Percentiles rank a stretch among this genome's conserved stretches.
Evolutionary conservation across 176 grass and related monocot species (phyloP).

Genomic region (Eremochloa ophiuroides): DNA sequence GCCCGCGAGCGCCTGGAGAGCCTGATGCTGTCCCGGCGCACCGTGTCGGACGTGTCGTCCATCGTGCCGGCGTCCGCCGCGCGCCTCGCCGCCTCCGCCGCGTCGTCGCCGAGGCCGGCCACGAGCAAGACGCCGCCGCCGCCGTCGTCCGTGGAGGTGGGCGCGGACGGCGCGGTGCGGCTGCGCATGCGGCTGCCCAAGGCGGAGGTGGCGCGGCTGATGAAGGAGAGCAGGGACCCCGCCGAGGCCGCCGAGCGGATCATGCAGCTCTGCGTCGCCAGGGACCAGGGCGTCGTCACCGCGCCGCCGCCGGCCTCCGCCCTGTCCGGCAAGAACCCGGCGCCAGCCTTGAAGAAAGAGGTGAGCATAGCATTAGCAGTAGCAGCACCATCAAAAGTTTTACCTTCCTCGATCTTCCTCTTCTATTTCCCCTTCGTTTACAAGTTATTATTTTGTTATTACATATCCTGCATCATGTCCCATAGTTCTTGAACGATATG

Average conservation of each 20-base stretch:
- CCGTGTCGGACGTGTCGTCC: conserved; percentile 67
- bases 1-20: conserved; percentile 85
- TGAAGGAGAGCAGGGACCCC: conserved; percentile 86
- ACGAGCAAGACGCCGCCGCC: neutral
- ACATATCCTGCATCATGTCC: too few species aligned
- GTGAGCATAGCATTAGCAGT: conserved; percentile 35
- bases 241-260: conserved; percentile 81
- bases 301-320: neutral
- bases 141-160: conserved; percentile 50
- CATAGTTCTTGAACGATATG: too few species aligned
- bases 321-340: neutral
- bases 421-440: neutral
- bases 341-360: conserved; percentile 57
- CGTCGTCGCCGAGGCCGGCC: neutral
- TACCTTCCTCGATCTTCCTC: neutral
- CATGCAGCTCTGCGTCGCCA: conserved; percentile 80
- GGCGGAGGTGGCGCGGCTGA: conserved; percentile 71
- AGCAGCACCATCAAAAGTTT: neutral
- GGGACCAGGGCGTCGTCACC: conserved; percentile 32
- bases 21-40: conserved; percentile 83
- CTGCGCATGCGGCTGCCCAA: conserved; percentile 79
- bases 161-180: conserved; percentile 60
- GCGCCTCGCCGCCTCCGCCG: neutral
- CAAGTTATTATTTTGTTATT: neutral
- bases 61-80: neutral